These are phyloP conservation scores for Phyllosticta capitalensis DNA, from an alignment of 2,329 filamentous ascomycete genomes.

Conservation along the genomic window DNA sequence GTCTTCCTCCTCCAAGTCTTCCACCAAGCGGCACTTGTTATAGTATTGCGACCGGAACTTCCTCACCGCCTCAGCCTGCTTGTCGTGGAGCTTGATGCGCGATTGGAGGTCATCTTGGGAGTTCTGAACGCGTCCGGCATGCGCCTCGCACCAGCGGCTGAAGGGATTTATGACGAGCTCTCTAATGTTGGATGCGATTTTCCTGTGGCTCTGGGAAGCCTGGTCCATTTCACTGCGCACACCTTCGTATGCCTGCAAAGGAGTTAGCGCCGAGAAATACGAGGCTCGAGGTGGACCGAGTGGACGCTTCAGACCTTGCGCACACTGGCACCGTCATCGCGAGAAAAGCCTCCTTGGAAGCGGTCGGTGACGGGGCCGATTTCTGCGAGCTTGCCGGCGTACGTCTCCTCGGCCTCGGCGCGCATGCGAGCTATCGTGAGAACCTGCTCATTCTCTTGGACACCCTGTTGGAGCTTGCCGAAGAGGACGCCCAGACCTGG, in stretches of 20 bases:
- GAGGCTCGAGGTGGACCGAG: not conserved
- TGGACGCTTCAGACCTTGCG: conserved; percentile 60
- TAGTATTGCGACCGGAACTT: conserved; percentile 95
- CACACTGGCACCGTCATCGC: conserved; percentile 91
- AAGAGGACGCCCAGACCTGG: conserved; percentile 81
- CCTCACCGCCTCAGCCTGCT: conserved; percentile 80
- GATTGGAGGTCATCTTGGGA: conserved; percentile 90
- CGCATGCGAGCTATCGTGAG: conserved; percentile 86
- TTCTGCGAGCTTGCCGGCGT: conserved; percentile 69
- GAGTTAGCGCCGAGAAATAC: conserved; percentile 15
- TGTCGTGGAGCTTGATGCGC: conserved; percentile 86
- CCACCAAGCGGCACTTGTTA: conserved; percentile 94
- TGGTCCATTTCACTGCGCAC: conserved; percentile 88
- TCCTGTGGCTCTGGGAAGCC: conserved; percentile 79
- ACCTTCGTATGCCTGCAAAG: conserved; percentile 77
- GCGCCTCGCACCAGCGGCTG: conserved; percentile 89
- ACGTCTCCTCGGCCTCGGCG: conserved; percentile 88
- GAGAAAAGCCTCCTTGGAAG: conserved; percentile 70
- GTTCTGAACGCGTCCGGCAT: conserved; percentile 81
- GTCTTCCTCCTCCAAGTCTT: conserved; percentile 96
- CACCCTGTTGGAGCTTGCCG: conserved; percentile 91
- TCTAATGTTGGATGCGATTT: conserved; percentile 92
- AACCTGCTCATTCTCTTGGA: conserved; percentile 89
- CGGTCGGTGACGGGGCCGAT: conserved; percentile 78
- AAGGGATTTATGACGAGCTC: conserved; percentile 94